A percentile compares a stretch with the other conserved stretches of the same genome.
phyloP scores from a whole-genome alignment of 306 rosid species.

The Lablab purpureus region DNA sequence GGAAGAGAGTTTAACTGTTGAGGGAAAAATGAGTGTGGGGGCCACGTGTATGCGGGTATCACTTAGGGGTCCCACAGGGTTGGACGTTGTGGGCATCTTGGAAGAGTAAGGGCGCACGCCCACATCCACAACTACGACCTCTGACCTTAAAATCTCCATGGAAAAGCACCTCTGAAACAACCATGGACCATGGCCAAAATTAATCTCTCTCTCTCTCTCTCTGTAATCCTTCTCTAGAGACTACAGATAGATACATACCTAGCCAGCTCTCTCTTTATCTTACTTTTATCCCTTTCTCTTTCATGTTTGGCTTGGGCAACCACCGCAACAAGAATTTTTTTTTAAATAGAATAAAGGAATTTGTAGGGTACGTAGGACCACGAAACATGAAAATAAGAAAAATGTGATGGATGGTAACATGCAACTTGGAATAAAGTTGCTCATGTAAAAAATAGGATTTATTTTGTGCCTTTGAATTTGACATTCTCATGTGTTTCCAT shows the following conservation, averaged over 20 bases:
- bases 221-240: background rate
- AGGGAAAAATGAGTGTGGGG: conserved; percentile 51
- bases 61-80: conserved; percentile 56
- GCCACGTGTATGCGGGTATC: conserved; percentile 54
- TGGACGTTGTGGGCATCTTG: conserved; percentile 39
- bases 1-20: conserved; percentile 37
- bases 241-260: background rate
- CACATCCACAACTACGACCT: conserved; percentile 82
- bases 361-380: conserved; percentile 48
- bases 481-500: conserved; percentile 2
- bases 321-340: conserved; percentile 58
- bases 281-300: conserved; percentile 53
- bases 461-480: conserved; percentile 1
- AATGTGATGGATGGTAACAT: conserved; percentile 52
- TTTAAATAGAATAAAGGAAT: conserved; percentile 29
- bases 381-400: conserved; percentile 49
- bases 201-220: conserved; percentile 23
- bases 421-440: conserved; percentile 34
- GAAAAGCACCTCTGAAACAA: conserved; percentile 74
- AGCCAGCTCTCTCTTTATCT: conserved; percentile 36
- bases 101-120: conserved; percentile 66
- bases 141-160: conserved; percentile 79
- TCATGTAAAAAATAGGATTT: background rate
- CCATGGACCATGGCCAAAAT: conserved; percentile 59
- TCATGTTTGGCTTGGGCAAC: conserved; percentile 63